phyloP scores from a whole-genome alignment of 805 yeast genomes.

The Myxozyma neglecta region DNA sequence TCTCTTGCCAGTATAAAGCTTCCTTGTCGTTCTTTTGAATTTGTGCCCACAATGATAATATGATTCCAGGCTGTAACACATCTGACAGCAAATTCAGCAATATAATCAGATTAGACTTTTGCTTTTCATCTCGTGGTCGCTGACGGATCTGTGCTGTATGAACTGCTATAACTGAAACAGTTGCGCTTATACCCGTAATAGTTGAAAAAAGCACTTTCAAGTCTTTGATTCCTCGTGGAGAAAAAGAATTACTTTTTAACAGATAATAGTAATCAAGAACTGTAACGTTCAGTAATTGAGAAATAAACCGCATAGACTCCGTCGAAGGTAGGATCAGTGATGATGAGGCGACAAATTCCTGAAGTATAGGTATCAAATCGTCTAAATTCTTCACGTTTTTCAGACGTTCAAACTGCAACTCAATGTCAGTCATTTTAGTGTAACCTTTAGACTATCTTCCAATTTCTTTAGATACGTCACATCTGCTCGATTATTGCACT shows the following conservation, averaged over 20 bases:
- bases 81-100: not conserved
- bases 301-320: not conserved
- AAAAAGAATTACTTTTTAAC: not conserved
- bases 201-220: not conserved
- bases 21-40: not conserved
- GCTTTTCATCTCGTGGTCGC: conserved; percentile 4
- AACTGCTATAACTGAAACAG: not conserved
- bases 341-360: not conserved
- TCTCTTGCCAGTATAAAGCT: conserved; percentile 12
- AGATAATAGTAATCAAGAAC: conserved; percentile 9
- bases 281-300: conserved; percentile 5
- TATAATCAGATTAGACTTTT: not conserved
- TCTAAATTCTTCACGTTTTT: not conserved
- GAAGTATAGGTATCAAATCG: not conserved
- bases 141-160: not conserved
- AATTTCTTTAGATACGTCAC: too few relatives aligned
- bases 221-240: not conserved
- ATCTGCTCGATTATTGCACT: too few relatives aligned
- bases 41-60: not conserved
- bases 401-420: not conserved
- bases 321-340: not conserved
- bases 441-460: not conserved
- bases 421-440: not conserved
- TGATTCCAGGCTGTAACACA: conserved; percentile 4
- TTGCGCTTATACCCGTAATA: conserved; percentile 4